These are phyloP conservation scores for Pichia sp. DNA, from an alignment of 1,139 yeast genomes.

Conservation along the genomic window DNA sequence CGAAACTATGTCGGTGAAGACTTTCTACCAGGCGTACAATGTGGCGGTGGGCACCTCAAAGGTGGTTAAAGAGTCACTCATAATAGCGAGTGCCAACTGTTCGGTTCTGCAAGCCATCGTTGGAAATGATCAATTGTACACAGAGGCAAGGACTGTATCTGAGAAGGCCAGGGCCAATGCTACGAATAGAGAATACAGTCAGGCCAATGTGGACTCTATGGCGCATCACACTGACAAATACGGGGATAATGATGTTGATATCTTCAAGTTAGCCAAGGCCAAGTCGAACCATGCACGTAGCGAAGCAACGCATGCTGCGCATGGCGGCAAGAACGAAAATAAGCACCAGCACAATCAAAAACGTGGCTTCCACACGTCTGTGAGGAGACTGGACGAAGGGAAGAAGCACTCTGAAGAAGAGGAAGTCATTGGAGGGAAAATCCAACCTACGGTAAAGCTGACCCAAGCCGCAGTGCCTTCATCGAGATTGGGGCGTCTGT, in stretches of 20 bases:
- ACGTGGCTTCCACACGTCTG: slow-evolving; percentile 16
- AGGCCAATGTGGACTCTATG: slow-evolving; percentile 13
- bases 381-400: slow-evolving; percentile 6
- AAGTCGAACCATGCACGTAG: slow-evolving; percentile 25
- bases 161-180: slow-evolving; percentile 27
- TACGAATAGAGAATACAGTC: slow-evolving; percentile 18
- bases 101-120: slow-evolving; percentile 21
- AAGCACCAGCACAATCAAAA: slow-evolving; percentile 12
- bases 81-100: slow-evolving; percentile 29
- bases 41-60: slow-evolving; percentile 21
- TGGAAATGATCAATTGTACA: slow-evolving; percentile 35
- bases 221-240: slow-evolving; percentile 16
- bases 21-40: slow-evolving; percentile 19
- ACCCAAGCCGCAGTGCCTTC: slow-evolving; percentile 76
- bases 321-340: not conserved
- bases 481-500: slow-evolving; percentile 76
- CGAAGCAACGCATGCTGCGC: not conserved
- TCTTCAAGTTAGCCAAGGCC: slow-evolving; percentile 30
- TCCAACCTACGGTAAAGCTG: slow-evolving; percentile 44
- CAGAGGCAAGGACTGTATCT: slow-evolving; percentile 31
- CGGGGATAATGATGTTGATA: slow-evolving; percentile 27
- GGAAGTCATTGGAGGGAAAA: slow-evolving; percentile 35
- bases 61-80: slow-evolving; percentile 22
- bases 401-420: not conserved
- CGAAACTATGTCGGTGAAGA: slow-evolving; percentile 15